Base-by-base conservation (phyloP, 2,329 filamentous ascomycete genomes). In the Cladosporium oxysporum region DNA sequence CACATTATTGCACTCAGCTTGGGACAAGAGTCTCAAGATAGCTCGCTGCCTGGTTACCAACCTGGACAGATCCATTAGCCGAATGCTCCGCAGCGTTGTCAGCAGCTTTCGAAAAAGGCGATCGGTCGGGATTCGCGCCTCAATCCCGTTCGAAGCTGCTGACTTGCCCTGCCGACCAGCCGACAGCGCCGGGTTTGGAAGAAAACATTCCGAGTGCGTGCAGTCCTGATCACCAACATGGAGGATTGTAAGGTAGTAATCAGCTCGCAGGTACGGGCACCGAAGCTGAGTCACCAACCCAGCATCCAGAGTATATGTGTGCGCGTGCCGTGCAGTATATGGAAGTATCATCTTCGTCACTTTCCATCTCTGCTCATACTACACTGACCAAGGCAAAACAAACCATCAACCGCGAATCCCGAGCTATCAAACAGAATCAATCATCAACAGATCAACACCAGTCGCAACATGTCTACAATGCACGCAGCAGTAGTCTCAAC, bases 401-500 rank as follows among this genome's bases (percentile, higher is more conserved):
- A n/a, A 58, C 21, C 16, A 11, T 28, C 33, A 18, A 12, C 55
- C 26, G 14, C 29, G 31, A 58, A 21, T 2, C 7, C 33, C 8
- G 18, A 11, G 28, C 33, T 21, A 58, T 21, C 11, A n/a, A n/a
- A n/a, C 10, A 21, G n/a, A 21, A 21, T 16, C 10, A 5, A 33
- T 7, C 10, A 3, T 23, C 31, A 58, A 23, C 55, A 26, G n/a
- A 37, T 14, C 31, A 14, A 26, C 12, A 18, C n/a, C 33, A 26
- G 2, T 18, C 44, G 11, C 5, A 35, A 7, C 3, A 59, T 59
- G 26, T 18, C 37, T 21, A 66, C 44, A 72, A 81, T 75, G 76
- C 74, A 81, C 62, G 75, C 79, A 58, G 80, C 79, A 50, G 73
- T 79, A 67, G 76, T 84, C 67, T 73, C 73, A 5, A 65, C 75